phyloP scores from a whole-genome alignment of 2,329 filamentous ascomycete species.

The Periconia sp. region DNA sequence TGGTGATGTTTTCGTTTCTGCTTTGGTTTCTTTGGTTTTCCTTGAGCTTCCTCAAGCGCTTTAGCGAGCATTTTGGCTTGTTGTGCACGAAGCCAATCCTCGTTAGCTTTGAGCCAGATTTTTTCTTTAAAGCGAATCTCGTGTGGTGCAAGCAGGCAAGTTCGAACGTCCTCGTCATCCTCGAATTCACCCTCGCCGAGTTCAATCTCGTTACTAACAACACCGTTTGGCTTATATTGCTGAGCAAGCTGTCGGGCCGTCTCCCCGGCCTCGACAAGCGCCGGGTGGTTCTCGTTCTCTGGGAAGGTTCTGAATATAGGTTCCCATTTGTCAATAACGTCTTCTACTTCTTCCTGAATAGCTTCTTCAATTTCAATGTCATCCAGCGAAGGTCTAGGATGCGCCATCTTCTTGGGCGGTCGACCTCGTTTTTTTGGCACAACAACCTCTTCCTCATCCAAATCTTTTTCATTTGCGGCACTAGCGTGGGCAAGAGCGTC shows the following conservation, averaged over 20 bases:
- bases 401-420: slow-evolving; percentile 38
- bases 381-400: slow-evolving; percentile 51
- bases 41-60: slow-evolving; percentile 64
- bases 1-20: slow-evolving; percentile 45
- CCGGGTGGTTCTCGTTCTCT: slow-evolving; percentile 34
- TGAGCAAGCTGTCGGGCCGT: slow-evolving; percentile 37
- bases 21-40: slow-evolving; percentile 58
- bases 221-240: slow-evolving; percentile 29
- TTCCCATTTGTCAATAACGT: slow-evolving; percentile 39
- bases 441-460: slow-evolving; percentile 27
- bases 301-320: slow-evolving; percentile 35
- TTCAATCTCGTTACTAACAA: slow-evolving; percentile 52
- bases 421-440: slow-evolving; percentile 47
- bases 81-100: slow-evolving; percentile 86
- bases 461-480: slow-evolving; percentile 18
- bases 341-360: slow-evolving; percentile 53
- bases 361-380: slow-evolving; percentile 56
- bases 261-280: slow-evolving; percentile 31
- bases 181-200: slow-evolving; percentile 84
- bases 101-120: slow-evolving; percentile 94
- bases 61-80: slow-evolving; percentile 82
- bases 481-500: slow-evolving; percentile 25
- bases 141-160: slow-evolving; percentile 74
- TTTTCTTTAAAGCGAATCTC: slow-evolving; percentile 85
- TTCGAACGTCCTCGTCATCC: slow-evolving; percentile 84